Evolutionary conservation across 331 rosid genomes (phyloP).

Genomic region (Quercus phellos): DNA sequence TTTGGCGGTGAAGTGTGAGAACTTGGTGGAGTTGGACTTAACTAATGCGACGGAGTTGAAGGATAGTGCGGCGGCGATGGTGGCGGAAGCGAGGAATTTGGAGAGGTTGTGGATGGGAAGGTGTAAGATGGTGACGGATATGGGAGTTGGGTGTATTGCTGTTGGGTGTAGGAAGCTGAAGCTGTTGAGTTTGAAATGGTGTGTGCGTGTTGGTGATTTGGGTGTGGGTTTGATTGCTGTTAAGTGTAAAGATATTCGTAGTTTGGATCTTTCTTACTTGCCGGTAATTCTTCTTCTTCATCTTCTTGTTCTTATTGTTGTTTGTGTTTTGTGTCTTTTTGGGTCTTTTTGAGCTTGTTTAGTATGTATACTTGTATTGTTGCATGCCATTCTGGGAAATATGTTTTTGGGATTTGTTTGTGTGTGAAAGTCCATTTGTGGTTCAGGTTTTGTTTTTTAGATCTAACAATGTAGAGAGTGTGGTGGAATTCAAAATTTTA

Average conservation of each 20-base stretch:
- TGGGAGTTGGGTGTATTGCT: conserved; percentile 92
- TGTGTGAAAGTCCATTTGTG: no score
- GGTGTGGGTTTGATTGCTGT: conserved; percentile 85
- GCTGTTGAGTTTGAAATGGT: conserved; percentile 72
- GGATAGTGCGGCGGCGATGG: conserved; percentile 58
- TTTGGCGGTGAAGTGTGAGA: conserved; percentile 38
- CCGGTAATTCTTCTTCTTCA: conserved; percentile 48
- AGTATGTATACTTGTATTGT: background rate
- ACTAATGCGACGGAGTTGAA: conserved; percentile 73
- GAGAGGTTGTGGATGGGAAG: conserved; percentile 71
- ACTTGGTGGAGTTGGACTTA: conserved; percentile 68
- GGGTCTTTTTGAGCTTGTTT: background rate
- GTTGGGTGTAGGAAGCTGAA: conserved; percentile 81
- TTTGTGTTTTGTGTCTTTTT: background rate
- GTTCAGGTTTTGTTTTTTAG: no score
- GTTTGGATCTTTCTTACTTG: conserved; percentile 83
- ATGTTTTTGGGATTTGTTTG: no score
- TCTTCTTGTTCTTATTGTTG: background rate
- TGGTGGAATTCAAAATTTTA: no score
- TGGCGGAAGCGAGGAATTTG: conserved; percentile 72
- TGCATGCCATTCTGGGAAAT: background rate
- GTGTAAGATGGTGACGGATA: conserved; percentile 71
- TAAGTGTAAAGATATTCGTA: conserved; percentile 63
- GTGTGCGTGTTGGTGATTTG: conserved; percentile 74
- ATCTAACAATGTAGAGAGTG: no score